Percentiles rank a stretch among this genome's conserved stretches.
These are phyloP conservation scores for Primulina tabacum DNA, from an alignment of 257 asterid genomes.

Conservation along the genomic window DNA sequence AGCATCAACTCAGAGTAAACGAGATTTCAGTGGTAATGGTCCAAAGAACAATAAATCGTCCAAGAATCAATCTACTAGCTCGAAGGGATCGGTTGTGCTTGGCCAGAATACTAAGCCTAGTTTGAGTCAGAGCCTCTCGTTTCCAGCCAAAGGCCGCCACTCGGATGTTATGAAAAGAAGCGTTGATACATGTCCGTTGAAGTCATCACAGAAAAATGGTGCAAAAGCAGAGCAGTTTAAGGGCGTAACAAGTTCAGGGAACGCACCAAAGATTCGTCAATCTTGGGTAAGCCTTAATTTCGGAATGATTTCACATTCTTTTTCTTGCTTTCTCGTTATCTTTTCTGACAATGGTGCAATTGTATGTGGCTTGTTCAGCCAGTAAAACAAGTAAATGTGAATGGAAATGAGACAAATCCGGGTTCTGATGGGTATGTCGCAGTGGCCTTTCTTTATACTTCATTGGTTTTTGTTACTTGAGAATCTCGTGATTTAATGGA, in stretches of 20 bases:
- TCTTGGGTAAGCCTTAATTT: slow-evolving; percentile 36
- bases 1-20: slow-evolving; percentile 22
- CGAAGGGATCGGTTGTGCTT: slow-evolving; percentile 42
- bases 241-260: slow-evolving; percentile 25
- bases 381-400: slow-evolving; percentile 35
- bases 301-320: neutral
- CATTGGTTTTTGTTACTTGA: neutral
- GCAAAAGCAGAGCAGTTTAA: slow-evolving; percentile 12
- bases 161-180: slow-evolving; percentile 57
- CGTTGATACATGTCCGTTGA: slow-evolving; percentile 43
- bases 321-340: neutral
- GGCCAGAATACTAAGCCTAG: slow-evolving; percentile 43
- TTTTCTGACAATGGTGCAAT: neutral
- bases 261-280: slow-evolving; percentile 31
- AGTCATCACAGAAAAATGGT: slow-evolving; percentile 16
- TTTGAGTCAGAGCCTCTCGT: slow-evolving; percentile 58
- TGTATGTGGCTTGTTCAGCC: slow-evolving; percentile 32
- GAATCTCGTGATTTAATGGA: neutral
- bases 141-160: slow-evolving; percentile 48
- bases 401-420: slow-evolving; percentile 33
- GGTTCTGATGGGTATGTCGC: slow-evolving; percentile 46
- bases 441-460: neutral
- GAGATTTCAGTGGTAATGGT: slow-evolving; percentile 18
- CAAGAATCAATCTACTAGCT: slow-evolving; percentile 34
- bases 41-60: slow-evolving; percentile 36